Percentiles rank a stretch among this genome's conserved stretches.
phyloP scores from a whole-genome alignment of 129 eudicot species.

The Tagetes erecta region DNA sequence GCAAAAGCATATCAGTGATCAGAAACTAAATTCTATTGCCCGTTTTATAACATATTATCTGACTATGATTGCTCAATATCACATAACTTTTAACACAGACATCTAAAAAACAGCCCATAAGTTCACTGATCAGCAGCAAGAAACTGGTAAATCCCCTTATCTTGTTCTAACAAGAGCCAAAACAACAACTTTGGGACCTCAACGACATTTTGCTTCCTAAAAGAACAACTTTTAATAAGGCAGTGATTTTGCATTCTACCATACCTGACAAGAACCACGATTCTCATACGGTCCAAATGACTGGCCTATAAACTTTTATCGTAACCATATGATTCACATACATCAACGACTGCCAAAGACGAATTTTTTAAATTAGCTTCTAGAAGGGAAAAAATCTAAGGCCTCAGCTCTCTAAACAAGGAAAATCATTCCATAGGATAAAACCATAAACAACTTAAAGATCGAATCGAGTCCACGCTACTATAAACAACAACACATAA shows the following conservation, averaged over 20 bases:
- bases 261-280: constrained; percentile 19
- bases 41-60: not conserved
- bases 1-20: not conserved
- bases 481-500: not conserved
- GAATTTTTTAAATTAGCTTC: not conserved
- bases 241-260: constrained; percentile 15
- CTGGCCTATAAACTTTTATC: constrained; percentile 20
- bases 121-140: constrained; percentile 15
- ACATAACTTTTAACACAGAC: not conserved
- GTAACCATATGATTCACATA: not conserved
- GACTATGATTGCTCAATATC: not conserved
- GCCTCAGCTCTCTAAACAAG: constrained; percentile 6
- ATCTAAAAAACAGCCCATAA: not conserved
- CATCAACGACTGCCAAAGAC: constrained; percentile 12
- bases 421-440: not conserved
- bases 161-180: not conserved
- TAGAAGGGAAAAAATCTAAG: not conserved
- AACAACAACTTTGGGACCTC: not conserved
- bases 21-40: not conserved
- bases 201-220: not conserved
- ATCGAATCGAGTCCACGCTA: not conserved
- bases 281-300: constrained; percentile 3
- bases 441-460: not conserved
- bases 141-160: not conserved
- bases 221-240: not conserved